Evolutionary conservation across 2,329 filamentous ascomycete species (phyloP).

Genomic region (Sclerotinia subarctica): DNA sequence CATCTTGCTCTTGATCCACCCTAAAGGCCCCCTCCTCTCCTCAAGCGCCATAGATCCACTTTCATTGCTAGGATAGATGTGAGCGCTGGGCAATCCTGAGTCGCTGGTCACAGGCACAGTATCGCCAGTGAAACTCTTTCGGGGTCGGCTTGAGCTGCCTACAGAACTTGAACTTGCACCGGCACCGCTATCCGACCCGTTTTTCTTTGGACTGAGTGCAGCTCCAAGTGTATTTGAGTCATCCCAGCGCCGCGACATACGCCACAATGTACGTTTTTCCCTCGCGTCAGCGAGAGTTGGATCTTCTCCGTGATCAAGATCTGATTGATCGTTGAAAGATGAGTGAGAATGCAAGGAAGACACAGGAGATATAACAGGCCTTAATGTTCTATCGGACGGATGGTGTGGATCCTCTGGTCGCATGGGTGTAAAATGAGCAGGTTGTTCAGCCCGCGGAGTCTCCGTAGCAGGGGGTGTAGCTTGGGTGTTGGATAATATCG

Average conservation of each 20-base stretch:
- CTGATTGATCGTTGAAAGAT: slow-evolving; percentile 75
- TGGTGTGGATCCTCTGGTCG: slow-evolving; percentile 30
- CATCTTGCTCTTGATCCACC: slow-evolving; percentile 64
- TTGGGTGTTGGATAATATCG: slow-evolving; percentile 26
- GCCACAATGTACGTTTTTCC: slow-evolving; percentile 68
- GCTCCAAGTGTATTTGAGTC: slow-evolving; percentile 44
- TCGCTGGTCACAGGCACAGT: slow-evolving; percentile 38
- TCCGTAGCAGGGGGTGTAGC: slow-evolving; percentile 31
- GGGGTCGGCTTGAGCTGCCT: slow-evolving; percentile 53
- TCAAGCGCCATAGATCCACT: slow-evolving; percentile 29
- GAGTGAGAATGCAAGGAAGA: slow-evolving; percentile 66
- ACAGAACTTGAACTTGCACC: slow-evolving; percentile 67
- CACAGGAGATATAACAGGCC: slow-evolving; percentile 68
- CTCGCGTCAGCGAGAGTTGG: slow-evolving; percentile 51
- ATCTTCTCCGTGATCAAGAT: slow-evolving; percentile 71
- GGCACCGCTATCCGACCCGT: slow-evolving; percentile 59
- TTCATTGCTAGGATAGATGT: slow-evolving; percentile 39
- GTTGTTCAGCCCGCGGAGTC: slow-evolving; percentile 31
- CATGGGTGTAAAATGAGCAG: slow-evolving; percentile 24
- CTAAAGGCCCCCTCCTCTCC: slow-evolving; percentile 57
- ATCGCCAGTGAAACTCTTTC: slow-evolving; percentile 46
- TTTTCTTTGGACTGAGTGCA: slow-evolving; percentile 45
- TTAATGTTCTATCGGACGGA: slow-evolving; percentile 45
- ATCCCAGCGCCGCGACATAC: slow-evolving; percentile 65
- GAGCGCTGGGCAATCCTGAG: slow-evolving; percentile 29